Evolutionary conservation across 768 basidiomycete genomes (phyloP).

Genomic region (Suillus plorans): DNA sequence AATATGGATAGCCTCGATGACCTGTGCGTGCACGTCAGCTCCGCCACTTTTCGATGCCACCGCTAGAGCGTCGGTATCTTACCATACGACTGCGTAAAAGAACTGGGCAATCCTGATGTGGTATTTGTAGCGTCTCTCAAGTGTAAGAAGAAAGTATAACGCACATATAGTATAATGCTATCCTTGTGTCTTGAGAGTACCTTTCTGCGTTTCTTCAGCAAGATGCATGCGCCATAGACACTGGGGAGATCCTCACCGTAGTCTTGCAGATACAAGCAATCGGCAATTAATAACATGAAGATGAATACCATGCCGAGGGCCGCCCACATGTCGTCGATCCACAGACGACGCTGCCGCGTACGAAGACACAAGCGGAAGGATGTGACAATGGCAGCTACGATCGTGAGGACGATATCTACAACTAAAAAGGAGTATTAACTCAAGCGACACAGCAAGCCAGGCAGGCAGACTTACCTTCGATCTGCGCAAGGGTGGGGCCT

Average conservation of each 20-base stretch:
- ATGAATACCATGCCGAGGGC: background rate
- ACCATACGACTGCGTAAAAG: background rate
- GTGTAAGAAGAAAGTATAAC: background rate
- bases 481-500: too few species aligned
- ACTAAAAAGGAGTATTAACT: background rate
- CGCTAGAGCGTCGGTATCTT: background rate
- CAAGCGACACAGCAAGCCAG: background rate
- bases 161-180: background rate
- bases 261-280: background rate
- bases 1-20: background rate
- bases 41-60: background rate
- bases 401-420: background rate
- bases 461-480: too few species aligned
- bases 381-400: background rate
- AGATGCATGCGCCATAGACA: background rate
- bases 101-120: background rate
- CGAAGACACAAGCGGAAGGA: background rate
- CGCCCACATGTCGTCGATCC: background rate
- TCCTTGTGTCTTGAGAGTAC: background rate
- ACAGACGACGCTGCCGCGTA: background rate
- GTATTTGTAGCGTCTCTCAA: background rate
- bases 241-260: background rate
- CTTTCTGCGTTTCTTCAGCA: background rate
- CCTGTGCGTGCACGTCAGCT: background rate
- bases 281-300: background rate